Conservation (phyloP, 768 basidiomycete species). For the Leccinum pellstonianum region DNA sequence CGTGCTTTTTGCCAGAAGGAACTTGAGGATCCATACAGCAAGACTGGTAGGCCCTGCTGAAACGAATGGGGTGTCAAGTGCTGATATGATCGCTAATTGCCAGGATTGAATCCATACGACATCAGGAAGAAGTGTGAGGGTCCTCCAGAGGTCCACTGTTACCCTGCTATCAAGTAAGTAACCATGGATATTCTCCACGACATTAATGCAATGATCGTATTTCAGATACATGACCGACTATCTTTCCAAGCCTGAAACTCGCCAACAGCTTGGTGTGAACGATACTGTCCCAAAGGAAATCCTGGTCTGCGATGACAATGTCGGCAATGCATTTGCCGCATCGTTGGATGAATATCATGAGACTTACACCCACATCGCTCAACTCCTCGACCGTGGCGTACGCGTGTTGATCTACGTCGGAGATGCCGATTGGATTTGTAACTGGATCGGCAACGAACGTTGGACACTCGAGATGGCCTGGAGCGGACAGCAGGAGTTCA, state of each 20-base stretch:
- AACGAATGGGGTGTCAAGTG: slow-evolving; percentile 2
- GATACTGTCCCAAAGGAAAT: slow-evolving; percentile 37
- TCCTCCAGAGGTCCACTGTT: slow-evolving; percentile 52
- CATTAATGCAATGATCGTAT: background rate
- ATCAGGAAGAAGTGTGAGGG: slow-evolving; percentile 56
- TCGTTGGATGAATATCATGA: slow-evolving; percentile 40
- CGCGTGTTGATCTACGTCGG: slow-evolving; percentile 68
- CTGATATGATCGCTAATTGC: background rate
- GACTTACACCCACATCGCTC: slow-evolving; percentile 34
- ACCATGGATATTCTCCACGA: background rate
- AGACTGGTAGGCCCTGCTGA: slow-evolving; percentile 16
- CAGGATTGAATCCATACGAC: slow-evolving; percentile 62
- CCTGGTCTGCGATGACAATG: slow-evolving; percentile 36
- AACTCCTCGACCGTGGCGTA: slow-evolving; percentile 68
- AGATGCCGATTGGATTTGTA: slow-evolving; percentile 73
- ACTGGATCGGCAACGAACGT: slow-evolving; percentile 68
- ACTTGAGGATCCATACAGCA: slow-evolving; percentile 22
- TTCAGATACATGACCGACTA: slow-evolving; percentile 54
- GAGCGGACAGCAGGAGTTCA: slow-evolving; percentile 55
- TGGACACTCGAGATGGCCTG: slow-evolving; percentile 73
- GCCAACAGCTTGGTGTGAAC: slow-evolving; percentile 58
- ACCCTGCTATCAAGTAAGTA: slow-evolving; percentile 49
- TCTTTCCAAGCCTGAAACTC: slow-evolving; percentile 54
- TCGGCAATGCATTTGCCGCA: slow-evolving; percentile 46
- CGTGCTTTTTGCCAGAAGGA: slow-evolving; percentile 58